Percentiles rank a stretch among this genome's conserved stretches.
These are phyloP conservation scores for Penicillium cinerascens DNA, from an alignment of 495 filamentous ascomycete species.

Conservation along the genomic window DNA sequence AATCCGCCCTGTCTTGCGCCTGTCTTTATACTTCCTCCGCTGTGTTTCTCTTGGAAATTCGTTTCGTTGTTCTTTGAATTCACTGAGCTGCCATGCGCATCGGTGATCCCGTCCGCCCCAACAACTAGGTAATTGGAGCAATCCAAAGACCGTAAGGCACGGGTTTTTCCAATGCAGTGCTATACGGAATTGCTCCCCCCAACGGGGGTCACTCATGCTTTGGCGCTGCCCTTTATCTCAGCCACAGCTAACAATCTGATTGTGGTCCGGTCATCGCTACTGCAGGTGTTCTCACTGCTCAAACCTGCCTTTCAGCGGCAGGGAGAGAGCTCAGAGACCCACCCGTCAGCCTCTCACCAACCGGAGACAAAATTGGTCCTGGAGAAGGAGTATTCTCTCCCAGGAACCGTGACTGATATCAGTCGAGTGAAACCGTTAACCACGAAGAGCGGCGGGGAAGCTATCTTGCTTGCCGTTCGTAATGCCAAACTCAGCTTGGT, in stretches of 20 bases:
- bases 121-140: constrained; percentile 15
- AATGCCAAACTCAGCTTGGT: constrained; percentile 91
- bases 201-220: constrained; percentile 85
- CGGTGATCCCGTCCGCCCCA: constrained; percentile 6
- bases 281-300: constrained; percentile 72
- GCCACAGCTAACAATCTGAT: constrained; percentile 76
- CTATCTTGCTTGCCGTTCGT: constrained; percentile 76
- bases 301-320: constrained; percentile 32
- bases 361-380: constrained; percentile 73
- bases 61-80: no score
- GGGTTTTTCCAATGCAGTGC: constrained; percentile 55
- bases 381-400: constrained; percentile 73
- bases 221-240: constrained; percentile 73
- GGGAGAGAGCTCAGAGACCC: constrained; percentile 49
- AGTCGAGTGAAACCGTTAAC: constrained; percentile 66
- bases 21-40: neutral
- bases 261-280: constrained; percentile 82
- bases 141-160: constrained; percentile 1
- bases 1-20: constrained; percentile 8
- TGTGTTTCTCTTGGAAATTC: neutral
- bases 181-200: constrained; percentile 92
- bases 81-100: constrained; percentile 6
- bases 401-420: constrained; percentile 79
- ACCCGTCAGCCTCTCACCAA: constrained; percentile 23
- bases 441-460: constrained; percentile 75